These are phyloP conservation scores for Scutellaria minor DNA, from an alignment of 257 asterid species.

Conservation along the genomic window DNA sequence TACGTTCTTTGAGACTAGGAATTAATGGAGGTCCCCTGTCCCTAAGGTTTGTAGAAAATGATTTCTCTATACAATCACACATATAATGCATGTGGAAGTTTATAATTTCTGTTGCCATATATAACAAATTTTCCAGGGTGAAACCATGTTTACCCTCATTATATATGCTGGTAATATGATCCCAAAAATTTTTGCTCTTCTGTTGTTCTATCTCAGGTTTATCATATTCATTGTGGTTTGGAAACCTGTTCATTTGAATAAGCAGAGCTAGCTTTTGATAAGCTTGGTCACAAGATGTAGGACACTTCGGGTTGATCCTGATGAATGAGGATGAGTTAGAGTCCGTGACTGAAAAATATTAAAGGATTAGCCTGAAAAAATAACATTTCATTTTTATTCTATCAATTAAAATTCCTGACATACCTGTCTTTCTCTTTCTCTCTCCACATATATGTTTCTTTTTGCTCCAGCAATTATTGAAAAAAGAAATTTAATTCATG, in stretches of 20 bases:
- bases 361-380: background rate
- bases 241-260: background rate
- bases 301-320: background rate
- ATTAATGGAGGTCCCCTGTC: background rate
- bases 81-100: background rate
- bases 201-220: background rate
- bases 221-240: no score
- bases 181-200: background rate
- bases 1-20: background rate
- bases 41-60: background rate
- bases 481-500: no score
- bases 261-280: background rate
- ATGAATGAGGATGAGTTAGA: background rate
- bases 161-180: background rate
- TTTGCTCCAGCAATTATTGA: no score
- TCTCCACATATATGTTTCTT: no score
- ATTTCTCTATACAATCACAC: background rate
- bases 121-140: background rate
- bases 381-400: no score
- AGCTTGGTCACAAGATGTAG: background rate
- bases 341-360: background rate
- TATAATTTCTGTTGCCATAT: background rate
- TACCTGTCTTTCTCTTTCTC: no score
- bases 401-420: no score
- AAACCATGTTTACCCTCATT: background rate